Conservation (phyloP, 192 early-diverging fungal genomes). For the Podila verticillata region DNA sequence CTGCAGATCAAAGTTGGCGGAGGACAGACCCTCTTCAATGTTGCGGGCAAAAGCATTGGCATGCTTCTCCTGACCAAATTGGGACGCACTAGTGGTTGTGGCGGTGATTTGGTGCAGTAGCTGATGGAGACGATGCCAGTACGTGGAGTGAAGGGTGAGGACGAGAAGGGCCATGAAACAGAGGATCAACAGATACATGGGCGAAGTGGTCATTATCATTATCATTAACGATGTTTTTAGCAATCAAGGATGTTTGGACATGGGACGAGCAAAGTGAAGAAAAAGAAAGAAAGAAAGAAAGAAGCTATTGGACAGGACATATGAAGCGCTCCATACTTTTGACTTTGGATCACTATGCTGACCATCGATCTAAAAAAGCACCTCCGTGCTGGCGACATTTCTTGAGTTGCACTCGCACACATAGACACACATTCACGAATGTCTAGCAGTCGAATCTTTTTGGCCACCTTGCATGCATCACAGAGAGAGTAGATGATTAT, state of each 20-base stretch:
- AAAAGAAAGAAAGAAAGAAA: background rate
- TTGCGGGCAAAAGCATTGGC: slow-evolving; percentile 49
- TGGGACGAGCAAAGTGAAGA: background rate
- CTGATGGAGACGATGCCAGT: background rate
- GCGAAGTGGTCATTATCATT: too few species aligned
- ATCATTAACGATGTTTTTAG: too few species aligned
- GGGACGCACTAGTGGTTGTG: too few species aligned
- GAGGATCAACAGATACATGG: background rate
- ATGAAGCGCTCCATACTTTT: background rate
- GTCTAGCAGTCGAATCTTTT: too few species aligned
- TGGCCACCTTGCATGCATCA: too few species aligned
- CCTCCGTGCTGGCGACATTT: background rate
- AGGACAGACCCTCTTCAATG: slow-evolving; percentile 58
- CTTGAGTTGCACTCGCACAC: too few species aligned
- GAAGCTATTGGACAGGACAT: background rate
- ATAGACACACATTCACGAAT: background rate
- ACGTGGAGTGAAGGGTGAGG: background rate
- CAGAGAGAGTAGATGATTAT: too few species aligned
- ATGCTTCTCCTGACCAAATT: background rate
- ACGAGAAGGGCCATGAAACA: background rate
- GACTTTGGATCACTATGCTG: too few species aligned
- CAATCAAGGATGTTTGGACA: background rate
- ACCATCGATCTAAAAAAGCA: too few species aligned
- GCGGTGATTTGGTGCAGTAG: too few species aligned
- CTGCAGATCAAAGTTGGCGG: slow-evolving; percentile 56